These are phyloP conservation scores for Glycine tomentella DNA, from an alignment of 306 rosid genomes.

Conservation along the genomic window DNA sequence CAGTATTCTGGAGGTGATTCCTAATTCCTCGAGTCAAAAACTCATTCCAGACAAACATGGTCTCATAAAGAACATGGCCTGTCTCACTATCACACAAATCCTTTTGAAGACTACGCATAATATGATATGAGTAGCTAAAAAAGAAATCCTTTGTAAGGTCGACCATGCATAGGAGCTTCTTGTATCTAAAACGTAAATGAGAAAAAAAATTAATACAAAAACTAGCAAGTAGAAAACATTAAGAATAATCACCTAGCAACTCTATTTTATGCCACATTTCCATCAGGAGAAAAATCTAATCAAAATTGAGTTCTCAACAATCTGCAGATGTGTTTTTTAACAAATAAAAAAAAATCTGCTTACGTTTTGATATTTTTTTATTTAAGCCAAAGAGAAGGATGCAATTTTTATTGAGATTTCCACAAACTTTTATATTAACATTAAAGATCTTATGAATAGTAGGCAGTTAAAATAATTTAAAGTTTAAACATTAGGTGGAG, in stretches of 20 bases:
- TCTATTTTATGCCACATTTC: neutral
- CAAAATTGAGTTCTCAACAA: constrained; percentile 16
- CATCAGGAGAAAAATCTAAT: constrained; percentile 30
- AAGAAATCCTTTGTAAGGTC: constrained; percentile 97
- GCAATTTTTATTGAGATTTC: neutral
- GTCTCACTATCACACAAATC: constrained; percentile 67
- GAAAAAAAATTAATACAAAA: constrained; percentile 37
- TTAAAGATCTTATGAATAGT: constrained; percentile 3
- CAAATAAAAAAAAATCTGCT: neutral
- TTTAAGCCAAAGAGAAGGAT: constrained; percentile 20
- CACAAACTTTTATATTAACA: neutral
- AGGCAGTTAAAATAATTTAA: constrained; percentile 13
- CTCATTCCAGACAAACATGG: constrained; percentile 95
- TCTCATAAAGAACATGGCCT: constrained; percentile 68
- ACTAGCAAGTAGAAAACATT: constrained; percentile 22
- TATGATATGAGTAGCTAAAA: constrained; percentile 90
- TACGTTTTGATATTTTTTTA: neutral
- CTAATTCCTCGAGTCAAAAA: constrained; percentile 82
- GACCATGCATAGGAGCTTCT: constrained; percentile 83
- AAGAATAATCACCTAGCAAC: constrained; percentile 8
- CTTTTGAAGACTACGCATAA: constrained; percentile 86
- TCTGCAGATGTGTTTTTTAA: neutral
- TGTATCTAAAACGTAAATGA: constrained; percentile 67
- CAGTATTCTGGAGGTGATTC: constrained; percentile 68
- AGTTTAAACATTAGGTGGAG: neutral